These are phyloP conservation scores for Laburnicola sp. DNA, from an alignment of 2,329 filamentous ascomycete genomes.

Conservation along the genomic window DNA sequence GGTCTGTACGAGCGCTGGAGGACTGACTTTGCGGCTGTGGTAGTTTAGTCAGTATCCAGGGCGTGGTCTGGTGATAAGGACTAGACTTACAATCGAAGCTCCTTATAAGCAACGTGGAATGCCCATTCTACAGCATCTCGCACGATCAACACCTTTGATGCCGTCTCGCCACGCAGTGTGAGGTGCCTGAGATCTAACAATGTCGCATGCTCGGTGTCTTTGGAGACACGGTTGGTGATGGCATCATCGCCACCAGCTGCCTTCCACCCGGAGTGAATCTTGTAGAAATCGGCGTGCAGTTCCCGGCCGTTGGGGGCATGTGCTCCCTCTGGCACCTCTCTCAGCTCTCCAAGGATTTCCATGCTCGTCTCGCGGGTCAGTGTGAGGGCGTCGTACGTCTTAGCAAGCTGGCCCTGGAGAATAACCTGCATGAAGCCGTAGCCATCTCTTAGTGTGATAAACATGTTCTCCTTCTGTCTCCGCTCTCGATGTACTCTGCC, in stretches of 20 bases:
- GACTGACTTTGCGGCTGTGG: conserved; percentile 72
- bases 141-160: conserved; percentile 85
- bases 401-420: conserved; percentile 77
- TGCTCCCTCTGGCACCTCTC: conserved; percentile 74
- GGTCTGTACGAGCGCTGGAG: conserved; percentile 90
- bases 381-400: conserved; percentile 88
- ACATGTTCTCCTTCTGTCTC: conserved; percentile 81
- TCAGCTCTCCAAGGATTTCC: conserved; percentile 80
- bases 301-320: conserved; percentile 83
- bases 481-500: conserved; percentile 82
- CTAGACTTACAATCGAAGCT: conserved; percentile 60
- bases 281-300: conserved; percentile 87
- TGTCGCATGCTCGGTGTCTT: conserved; percentile 69
- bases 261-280: conserved; percentile 66
- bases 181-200: conserved; percentile 83
- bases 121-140: conserved; percentile 78
- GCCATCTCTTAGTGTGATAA: conserved; percentile 83
- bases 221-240: conserved; percentile 79
- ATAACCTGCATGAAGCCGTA: conserved; percentile 85
- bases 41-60: background rate
- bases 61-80: background rate
- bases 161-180: conserved; percentile 79
- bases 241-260: conserved; percentile 87
- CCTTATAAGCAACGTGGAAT: conserved; percentile 78
- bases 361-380: conserved; percentile 87